Conservation (phyloP, 192 early-diverging fungal species). For the Rhizoclosmatium globosum region DNA sequence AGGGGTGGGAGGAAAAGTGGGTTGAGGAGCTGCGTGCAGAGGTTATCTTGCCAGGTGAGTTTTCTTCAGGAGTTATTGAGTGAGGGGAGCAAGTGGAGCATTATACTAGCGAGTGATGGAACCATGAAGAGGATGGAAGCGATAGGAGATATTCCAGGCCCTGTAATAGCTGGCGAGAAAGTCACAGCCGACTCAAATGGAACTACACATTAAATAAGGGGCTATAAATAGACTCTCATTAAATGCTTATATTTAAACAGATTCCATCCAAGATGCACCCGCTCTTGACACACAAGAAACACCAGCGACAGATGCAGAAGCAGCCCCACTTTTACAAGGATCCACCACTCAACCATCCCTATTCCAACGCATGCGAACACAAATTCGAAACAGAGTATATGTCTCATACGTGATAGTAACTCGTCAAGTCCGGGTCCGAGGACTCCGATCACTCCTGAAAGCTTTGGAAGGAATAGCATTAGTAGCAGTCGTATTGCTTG, state of each 20-base stretch:
- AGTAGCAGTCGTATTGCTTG: slow-evolving; percentile 11
- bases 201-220: background rate
- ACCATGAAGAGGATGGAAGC: background rate
- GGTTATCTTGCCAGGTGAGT: background rate
- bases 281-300: too few relatives aligned
- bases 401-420: background rate
- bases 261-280: background rate
- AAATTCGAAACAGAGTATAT: background rate
- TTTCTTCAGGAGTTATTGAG: background rate
- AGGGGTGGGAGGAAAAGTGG: background rate
- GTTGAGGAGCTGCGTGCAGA: background rate
- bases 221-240: too few relatives aligned
- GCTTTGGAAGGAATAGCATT: slow-evolving; percentile 7
- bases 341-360: too few relatives aligned
- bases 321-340: too few relatives aligned
- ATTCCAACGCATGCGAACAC: background rate
- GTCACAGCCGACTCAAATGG: too few relatives aligned
- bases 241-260: too few relatives aligned
- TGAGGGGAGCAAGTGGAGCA: background rate
- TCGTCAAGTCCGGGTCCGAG: slow-evolving; percentile 2
- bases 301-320: too few relatives aligned
- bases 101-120: background rate
- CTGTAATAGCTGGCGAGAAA: too few relatives aligned
- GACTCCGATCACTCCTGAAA: background rate
- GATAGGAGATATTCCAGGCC: too few relatives aligned